phyloP scores from a whole-genome alignment of 2,329 filamentous ascomycete species.

The Epicoccum nigrum region DNA sequence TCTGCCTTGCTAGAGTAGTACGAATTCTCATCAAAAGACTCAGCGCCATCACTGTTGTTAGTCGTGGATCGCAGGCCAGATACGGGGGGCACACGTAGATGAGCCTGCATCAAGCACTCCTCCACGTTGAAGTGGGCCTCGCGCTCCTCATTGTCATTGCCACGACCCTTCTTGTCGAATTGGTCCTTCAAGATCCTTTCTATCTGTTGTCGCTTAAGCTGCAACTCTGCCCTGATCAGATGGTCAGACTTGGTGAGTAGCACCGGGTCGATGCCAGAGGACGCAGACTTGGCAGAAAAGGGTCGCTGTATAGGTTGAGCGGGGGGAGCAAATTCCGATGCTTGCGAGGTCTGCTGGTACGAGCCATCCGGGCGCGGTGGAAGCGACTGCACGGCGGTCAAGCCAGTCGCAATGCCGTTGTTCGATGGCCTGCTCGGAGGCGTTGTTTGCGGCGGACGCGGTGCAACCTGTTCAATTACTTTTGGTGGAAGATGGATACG shows the following conservation, averaged over 20 bases:
- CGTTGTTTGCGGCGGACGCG: slow-evolving; percentile 38
- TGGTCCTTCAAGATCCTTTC: slow-evolving; percentile 81
- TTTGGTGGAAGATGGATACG: slow-evolving; percentile 64
- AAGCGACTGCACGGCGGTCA: slow-evolving; percentile 29
- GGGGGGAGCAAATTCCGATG: slow-evolving; percentile 32
- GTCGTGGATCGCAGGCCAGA: slow-evolving; percentile 61
- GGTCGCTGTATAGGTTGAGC: slow-evolving; percentile 37
- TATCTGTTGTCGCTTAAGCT: slow-evolving; percentile 78
- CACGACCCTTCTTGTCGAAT: slow-evolving; percentile 64
- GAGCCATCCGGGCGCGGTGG: slow-evolving; percentile 41
- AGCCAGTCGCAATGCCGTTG: slow-evolving; percentile 41
- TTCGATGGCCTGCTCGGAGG: slow-evolving; percentile 36
- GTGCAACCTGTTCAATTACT: slow-evolving; percentile 54
- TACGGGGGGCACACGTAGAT: slow-evolving; percentile 73
- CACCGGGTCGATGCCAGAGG: slow-evolving; percentile 78
- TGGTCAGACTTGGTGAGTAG: slow-evolving; percentile 86
- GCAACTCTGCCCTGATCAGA: slow-evolving; percentile 79
- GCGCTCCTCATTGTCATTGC: slow-evolving; percentile 58
- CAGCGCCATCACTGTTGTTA: slow-evolving; percentile 71
- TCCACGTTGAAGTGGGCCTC: slow-evolving; percentile 51
- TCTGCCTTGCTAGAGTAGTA: slow-evolving; percentile 93
- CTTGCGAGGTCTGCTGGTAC: slow-evolving; percentile 28
- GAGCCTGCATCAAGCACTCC: slow-evolving; percentile 61
- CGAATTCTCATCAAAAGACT: slow-evolving; percentile 90
- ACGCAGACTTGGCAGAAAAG: slow-evolving; percentile 53